phyloP scores from a whole-genome alignment of 495 filamentous ascomycete genomes.

The Xylaria cubensis region DNA sequence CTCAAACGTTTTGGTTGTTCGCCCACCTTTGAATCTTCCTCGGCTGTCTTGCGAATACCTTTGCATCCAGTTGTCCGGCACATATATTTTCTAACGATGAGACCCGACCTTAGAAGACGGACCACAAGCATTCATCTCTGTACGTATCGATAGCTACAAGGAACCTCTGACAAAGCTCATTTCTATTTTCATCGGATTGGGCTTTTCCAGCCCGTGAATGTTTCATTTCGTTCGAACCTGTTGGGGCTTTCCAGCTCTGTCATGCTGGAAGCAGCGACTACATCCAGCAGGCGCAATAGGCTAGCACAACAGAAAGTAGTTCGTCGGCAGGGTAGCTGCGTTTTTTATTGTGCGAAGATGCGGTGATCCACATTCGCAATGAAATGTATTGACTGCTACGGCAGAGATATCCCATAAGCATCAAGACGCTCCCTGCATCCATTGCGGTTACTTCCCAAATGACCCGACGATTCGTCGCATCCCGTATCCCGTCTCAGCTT shows the following conservation, averaged over 20 bases:
- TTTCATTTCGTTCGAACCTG: background rate
- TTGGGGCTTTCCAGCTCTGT: background rate
- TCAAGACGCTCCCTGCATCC: conserved; percentile 5
- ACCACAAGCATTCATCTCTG: background rate
- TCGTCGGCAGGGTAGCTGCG: conserved; percentile 2
- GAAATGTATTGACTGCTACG: conserved; percentile 24
- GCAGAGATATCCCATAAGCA: conserved; percentile 15
- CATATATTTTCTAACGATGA: no score
- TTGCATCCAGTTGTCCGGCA: no score
- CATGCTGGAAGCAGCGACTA: background rate
- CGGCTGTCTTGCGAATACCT: background rate
- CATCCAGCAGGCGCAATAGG: background rate
- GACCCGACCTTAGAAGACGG: no score
- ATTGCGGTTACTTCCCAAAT: background rate
- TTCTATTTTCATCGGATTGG: background rate
- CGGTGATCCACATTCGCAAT: conserved; percentile 14
- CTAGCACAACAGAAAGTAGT: background rate
- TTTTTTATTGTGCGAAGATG: background rate
- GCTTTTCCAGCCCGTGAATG: background rate
- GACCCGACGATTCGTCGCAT: background rate
- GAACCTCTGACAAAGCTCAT: background rate
- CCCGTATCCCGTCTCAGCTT: background rate
- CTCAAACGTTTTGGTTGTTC: background rate
- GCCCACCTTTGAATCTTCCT: background rate
- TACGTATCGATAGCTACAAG: background rate